Evolutionary conservation across 768 basidiomycete species (phyloP), one percentile per base, ranked within the genome.

Genomic region (Dendrothele bispora): DNA sequence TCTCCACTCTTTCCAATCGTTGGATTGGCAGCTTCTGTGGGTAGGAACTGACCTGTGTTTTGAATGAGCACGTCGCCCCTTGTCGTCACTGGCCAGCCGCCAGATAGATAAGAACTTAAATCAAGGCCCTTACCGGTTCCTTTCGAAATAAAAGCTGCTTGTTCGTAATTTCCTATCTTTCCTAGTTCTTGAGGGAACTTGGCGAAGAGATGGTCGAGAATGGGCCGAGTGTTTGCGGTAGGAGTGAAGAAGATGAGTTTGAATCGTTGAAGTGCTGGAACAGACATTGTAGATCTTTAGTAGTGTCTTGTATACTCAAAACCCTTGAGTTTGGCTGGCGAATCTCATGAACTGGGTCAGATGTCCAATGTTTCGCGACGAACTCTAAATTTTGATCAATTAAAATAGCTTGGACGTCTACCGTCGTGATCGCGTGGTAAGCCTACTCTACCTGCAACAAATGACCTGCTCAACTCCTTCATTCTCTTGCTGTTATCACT

Each of bases 181-280:
- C 78, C 80, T 4, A 79, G 59, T 29, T 64, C 55, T n/a, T 68
- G 54, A 1, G 79, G 74, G 49, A 63, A 73, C 18, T 61, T 68
- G n/a, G 59, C 45, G 60, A 82, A 81, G 11, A 80, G 61, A 48
- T 72, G 70, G 39, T 67, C 60, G n/a, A 80, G 61, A 40, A 76
- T 66, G 4, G 49, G 50, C 24, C 62, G 61, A 1, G 79, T 81
- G 47, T 64, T 61, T 5, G 67, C 43, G 6, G 62, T 62, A 5
- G 80, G 79, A 38, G 69, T 58, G 55, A 80, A 81, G 59, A 82
- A 81, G 6, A 80, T 70, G 32, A 82, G 70, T 58, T 80, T 80
- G 63, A 73, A 82, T 20, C 63, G 58, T 15, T 50, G 20, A 28
- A 48, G 28, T 45, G 27, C 41, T n/a, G n/a, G n/a, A 18, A 49